Percentiles rank a stretch among this genome's conserved stretches.
Evolutionary conservation across 768 basidiomycete genomes (phyloP).

Genomic region (Artomyces pyxidatus): DNA sequence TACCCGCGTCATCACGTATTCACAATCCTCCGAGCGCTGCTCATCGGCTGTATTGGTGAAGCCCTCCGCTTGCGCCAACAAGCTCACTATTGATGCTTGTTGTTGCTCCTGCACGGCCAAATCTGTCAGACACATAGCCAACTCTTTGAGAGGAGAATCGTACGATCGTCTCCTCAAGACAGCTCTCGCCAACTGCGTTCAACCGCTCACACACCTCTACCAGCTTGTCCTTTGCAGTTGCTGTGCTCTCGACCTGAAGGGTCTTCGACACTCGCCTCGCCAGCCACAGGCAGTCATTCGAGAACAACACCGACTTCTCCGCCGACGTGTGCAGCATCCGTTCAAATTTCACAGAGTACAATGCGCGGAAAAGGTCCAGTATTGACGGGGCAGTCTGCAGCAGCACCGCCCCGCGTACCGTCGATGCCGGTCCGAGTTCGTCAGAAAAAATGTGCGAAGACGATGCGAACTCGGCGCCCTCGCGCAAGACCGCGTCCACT

Average conservation of each 20-base stretch:
- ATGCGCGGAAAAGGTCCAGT: conserved; percentile 72
- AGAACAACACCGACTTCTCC: conserved; percentile 59
- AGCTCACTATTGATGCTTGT: conserved; percentile 34
- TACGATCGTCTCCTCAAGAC: conserved; percentile 67
- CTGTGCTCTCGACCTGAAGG: conserved; percentile 14
- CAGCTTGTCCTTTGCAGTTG: conserved; percentile 36
- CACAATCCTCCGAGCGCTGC: conserved; percentile 69
- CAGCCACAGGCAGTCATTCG: conserved; percentile 76
- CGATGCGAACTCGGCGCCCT: conserved; percentile 41
- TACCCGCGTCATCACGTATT: conserved; percentile 54
- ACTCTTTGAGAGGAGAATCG: conserved; percentile 19
- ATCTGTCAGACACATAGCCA: no score
- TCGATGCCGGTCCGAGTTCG: conserved; percentile 12
- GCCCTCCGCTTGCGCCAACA: conserved; percentile 48
- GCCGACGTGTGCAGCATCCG: conserved; percentile 37
- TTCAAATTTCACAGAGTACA: conserved; percentile 61
- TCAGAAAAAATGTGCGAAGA: conserved; percentile 43
- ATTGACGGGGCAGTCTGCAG: conserved; percentile 53
- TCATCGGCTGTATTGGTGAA: conserved; percentile 67
- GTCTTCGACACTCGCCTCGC: conserved; percentile 27
- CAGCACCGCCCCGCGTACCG: conserved; percentile 42
- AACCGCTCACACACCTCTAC: conserved; percentile 44
- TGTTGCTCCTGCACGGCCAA: conserved; percentile 41
- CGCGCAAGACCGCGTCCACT: conserved; percentile 10
- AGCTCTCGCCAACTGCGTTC: conserved; percentile 51